A percentile compares a stretch with the other conserved stretches of the same genome.
phyloP scores from a whole-genome alignment of 2,329 filamentous ascomycete species.

The Trichoderma sp. region DNA sequence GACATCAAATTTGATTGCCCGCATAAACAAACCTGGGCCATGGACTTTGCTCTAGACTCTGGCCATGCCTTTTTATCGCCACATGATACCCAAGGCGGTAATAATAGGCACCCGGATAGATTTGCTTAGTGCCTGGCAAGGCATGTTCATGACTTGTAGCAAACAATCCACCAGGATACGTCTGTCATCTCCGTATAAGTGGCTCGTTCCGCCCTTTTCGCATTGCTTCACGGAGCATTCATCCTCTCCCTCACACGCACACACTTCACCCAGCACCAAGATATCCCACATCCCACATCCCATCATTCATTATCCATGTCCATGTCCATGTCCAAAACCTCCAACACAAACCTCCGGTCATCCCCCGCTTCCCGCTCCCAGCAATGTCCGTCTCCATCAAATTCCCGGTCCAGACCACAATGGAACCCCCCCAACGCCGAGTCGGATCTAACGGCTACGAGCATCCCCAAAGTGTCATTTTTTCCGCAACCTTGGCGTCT shows the following conservation, averaged over 20 bases:
- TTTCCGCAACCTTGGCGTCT: background rate
- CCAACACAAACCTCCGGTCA: background rate
- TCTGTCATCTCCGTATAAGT: background rate
- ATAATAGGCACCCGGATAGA: background rate
- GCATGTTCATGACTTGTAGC: background rate
- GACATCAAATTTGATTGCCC: background rate
- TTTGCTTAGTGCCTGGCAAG: background rate
- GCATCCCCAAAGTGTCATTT: background rate
- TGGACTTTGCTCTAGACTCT: background rate
- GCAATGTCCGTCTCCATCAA: conserved; percentile 15
- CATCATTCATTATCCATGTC: background rate
- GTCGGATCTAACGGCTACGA: conserved; percentile 12
- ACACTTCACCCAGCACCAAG: background rate
- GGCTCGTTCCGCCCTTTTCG: background rate
- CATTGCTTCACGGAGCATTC: background rate
- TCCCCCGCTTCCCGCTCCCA: background rate
- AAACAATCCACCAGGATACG: background rate
- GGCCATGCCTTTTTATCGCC: background rate
- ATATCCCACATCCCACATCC: background rate
- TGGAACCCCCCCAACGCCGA: conserved; percentile 26
- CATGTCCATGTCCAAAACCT: background rate
- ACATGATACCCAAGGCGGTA: background rate
- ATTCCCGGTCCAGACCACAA: conserved; percentile 29
- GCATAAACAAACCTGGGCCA: background rate
- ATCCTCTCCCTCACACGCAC: background rate